phyloP scores from a whole-genome alignment of 768 basidiomycete species.

The Mrakia blollopis region DNA sequence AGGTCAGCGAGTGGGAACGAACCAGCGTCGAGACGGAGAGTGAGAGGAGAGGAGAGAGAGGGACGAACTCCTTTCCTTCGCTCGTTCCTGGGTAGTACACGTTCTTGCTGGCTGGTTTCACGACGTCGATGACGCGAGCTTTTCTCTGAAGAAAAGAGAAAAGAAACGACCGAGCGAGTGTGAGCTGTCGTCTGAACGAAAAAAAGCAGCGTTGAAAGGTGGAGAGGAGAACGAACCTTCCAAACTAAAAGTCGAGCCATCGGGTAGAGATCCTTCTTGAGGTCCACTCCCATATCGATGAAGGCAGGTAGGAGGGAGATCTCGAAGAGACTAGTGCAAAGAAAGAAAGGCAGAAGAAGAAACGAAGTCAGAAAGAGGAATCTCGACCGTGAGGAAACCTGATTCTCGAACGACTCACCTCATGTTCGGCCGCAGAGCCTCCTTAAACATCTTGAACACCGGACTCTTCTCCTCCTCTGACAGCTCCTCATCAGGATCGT shows the following conservation, averaged over 20 bases:
- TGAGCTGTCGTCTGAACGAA: not conserved
- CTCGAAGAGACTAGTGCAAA: conserved; percentile 40
- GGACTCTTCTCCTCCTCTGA: conserved; percentile 19
- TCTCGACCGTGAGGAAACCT: not conserved
- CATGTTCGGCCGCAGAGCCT: conserved; percentile 42
- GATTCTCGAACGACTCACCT: not conserved
- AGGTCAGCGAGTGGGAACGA: too few relatives aligned
- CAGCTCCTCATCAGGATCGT: not conserved
- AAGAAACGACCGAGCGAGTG: not conserved
- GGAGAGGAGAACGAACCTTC: conserved; percentile 47
- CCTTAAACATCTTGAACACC: conserved; percentile 47
- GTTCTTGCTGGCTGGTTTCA: conserved; percentile 73
- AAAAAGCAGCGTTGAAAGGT: not conserved
- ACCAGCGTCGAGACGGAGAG: too few relatives aligned
- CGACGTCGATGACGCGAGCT: conserved; percentile 80
- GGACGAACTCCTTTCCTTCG: conserved; percentile 28
- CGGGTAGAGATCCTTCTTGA: conserved; percentile 66
- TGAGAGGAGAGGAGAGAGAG: conserved; percentile 29
- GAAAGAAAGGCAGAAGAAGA: not conserved
- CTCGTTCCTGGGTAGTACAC: conserved; percentile 60
- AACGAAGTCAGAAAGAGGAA: not conserved
- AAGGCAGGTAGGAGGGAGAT: conserved; percentile 41
- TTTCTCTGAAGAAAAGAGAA: conserved; percentile 48
- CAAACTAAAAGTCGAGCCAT: conserved; percentile 89
- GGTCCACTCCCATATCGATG: conserved; percentile 34